Percentiles rank a stretch among this genome's conserved stretches.
Conservation (phyloP, 805 yeast genomes). For the Zygosaccharomyces rouxii region DNA sequence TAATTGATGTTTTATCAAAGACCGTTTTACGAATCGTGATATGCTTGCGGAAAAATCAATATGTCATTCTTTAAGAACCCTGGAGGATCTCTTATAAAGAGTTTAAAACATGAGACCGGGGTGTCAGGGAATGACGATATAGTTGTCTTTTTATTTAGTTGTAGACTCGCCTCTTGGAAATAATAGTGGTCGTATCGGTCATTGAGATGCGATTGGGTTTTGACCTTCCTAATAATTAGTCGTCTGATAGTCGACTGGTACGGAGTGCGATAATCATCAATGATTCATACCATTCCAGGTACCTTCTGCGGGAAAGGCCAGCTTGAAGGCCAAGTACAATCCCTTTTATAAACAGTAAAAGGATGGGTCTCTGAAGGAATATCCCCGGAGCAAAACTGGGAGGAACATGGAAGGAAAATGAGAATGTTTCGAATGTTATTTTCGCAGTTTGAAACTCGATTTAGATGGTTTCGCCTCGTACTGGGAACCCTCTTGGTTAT, state of each 20-base stretch:
- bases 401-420: no score
- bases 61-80: conserved; percentile 34
- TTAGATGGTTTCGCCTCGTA: no score
- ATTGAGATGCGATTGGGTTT: background rate
- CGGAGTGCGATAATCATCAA: no score
- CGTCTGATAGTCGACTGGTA: no score
- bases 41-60: conserved; percentile 33
- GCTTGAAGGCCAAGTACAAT: no score
- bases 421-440: no score
- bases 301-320: no score
- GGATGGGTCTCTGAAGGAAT: no score
- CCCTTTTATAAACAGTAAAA: no score
- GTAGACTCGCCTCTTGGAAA: background rate
- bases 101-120: conserved; percentile 28
- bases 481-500: background rate
- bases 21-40: conserved; percentile 29
- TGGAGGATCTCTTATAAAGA: conserved; percentile 22
- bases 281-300: no score
- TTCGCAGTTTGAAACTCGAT: no score
- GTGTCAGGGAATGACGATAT: conserved; percentile 36
- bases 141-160: background rate
- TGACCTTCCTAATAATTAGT: background rate
- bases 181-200: background rate
- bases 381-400: no score
- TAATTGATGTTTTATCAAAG: conserved; percentile 17